These are phyloP conservation scores for Royoungia palumana DNA, from an alignment of 768 basidiomycete species.

Conservation along the genomic window DNA sequence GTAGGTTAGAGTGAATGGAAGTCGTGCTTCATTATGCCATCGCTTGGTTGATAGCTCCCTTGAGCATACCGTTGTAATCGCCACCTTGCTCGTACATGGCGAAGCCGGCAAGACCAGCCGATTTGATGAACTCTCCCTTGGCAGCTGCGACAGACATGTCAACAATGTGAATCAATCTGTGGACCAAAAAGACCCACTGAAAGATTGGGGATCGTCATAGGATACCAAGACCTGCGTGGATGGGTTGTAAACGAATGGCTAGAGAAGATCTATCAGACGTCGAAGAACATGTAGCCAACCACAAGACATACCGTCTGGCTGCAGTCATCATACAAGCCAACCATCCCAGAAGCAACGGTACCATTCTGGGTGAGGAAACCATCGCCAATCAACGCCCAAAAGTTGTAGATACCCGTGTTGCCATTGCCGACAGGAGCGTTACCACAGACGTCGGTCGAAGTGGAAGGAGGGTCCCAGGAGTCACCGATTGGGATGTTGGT, in stretches of 20 bases:
- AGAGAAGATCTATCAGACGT: background rate
- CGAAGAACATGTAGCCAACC: background rate
- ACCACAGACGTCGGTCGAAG: conserved; percentile 60
- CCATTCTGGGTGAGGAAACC: conserved; percentile 51
- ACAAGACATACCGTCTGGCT: conserved; percentile 63
- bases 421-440: conserved; percentile 39
- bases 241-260: conserved; percentile 70
- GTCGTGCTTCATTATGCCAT: conserved; percentile 19
- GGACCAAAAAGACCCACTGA: conserved; percentile 35
- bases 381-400: conserved; percentile 56
- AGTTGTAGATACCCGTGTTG: conserved; percentile 54
- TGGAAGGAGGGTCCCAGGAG: conserved; percentile 47
- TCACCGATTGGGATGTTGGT: conserved; percentile 49
- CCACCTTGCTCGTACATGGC: conserved; percentile 46
- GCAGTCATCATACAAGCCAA: conserved; percentile 58
- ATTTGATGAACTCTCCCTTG: conserved; percentile 41
- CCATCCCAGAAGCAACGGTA: conserved; percentile 51
- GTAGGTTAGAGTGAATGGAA: conserved; percentile 2
- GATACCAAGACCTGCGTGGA: conserved; percentile 55
- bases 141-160: conserved; percentile 27
- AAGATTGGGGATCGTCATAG: conserved; percentile 62
- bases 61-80: conserved; percentile 37
- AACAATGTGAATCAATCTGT: background rate
- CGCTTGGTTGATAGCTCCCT: conserved; percentile 31
- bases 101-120: conserved; percentile 37